Evolutionary conservation across 2,329 filamentous ascomycete species (phyloP).

Genomic region (Neonectria ditissima): DNA sequence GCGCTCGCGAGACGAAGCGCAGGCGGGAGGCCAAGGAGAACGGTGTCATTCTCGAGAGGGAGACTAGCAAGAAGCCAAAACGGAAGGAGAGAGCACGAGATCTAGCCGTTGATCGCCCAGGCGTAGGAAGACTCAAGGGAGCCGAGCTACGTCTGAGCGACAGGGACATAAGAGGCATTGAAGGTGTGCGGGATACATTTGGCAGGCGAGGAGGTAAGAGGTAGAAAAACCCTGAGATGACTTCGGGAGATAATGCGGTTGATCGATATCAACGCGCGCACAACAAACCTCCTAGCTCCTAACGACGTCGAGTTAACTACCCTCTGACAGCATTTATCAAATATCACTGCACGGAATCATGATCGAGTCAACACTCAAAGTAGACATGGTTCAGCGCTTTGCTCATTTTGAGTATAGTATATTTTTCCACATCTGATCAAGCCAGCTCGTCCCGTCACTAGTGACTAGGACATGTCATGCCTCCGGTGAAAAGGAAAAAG

Average conservation of each 20-base stretch:
- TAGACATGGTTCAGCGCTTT: conserved; percentile 24
- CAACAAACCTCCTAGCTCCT: neutral
- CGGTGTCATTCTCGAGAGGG: conserved; percentile 84
- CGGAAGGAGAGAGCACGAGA: conserved; percentile 59
- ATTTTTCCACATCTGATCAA: conserved; percentile 28
- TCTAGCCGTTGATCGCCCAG: conserved; percentile 79
- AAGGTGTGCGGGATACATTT: conserved; percentile 63
- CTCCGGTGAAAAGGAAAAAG: conserved; percentile 30
- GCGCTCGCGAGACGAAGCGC: conserved; percentile 74
- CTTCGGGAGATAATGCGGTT: no score
- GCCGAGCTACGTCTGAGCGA: conserved; percentile 84
- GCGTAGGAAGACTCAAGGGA: conserved; percentile 82
- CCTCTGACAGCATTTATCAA: neutral
- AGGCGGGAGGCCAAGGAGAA: conserved; percentile 87
- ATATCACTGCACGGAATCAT: neutral
- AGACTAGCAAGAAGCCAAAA: conserved; percentile 53
- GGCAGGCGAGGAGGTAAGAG: conserved; percentile 52
- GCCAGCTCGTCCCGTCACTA: conserved; percentile 26
- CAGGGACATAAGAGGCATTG: conserved; percentile 79
- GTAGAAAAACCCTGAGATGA: conserved; percentile 20
- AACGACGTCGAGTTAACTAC: neutral
- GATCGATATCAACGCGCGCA: neutral
- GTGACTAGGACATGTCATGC: conserved; percentile 32
- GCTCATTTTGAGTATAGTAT: conserved; percentile 17
- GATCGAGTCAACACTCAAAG: conserved; percentile 5